A percentile compares a stretch with the other conserved stretches of the same genome.
phyloP scores from a whole-genome alignment of 225 moss, liverwort and hornwort genomes.

The Straminergon stramineum region DNA sequence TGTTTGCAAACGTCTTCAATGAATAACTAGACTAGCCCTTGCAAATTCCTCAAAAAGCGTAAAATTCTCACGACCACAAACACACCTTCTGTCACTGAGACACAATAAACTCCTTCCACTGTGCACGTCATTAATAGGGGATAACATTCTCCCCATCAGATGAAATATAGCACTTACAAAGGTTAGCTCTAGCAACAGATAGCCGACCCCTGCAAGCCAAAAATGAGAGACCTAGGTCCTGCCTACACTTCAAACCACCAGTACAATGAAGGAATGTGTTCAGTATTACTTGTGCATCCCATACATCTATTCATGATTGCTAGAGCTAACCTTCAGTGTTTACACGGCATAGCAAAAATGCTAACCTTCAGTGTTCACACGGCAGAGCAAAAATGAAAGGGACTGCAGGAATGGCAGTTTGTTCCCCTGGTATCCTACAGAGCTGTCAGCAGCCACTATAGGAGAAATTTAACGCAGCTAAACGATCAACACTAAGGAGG shows the following conservation, averaged over 20 bases:
- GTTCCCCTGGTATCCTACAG: neutral
- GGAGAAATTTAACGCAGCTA: slow-evolving; percentile 11
- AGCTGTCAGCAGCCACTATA: neutral
- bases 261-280: neutral
- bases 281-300: neutral
- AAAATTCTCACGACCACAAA: neutral
- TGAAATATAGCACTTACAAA: slow-evolving; percentile 8
- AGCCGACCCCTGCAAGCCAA: slow-evolving; percentile 1
- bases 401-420: slow-evolving; percentile 12
- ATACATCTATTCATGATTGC: slow-evolving; percentile 6
- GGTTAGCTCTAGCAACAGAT: slow-evolving; percentile 3
- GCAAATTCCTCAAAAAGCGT: neutral
- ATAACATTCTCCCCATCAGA: slow-evolving; percentile 13
- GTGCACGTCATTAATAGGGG: slow-evolving; percentile 4
- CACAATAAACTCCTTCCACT: neutral
- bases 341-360: neutral
- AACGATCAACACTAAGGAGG: slow-evolving; percentile 64
- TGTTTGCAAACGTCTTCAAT: neutral
- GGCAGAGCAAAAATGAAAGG: slow-evolving; percentile 20
- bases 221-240: neutral
- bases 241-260: neutral
- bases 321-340: slow-evolving; percentile 5
- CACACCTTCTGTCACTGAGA: neutral
- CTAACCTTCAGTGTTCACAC: neutral
- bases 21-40: neutral